Conservation (phyloP, 2,329 filamentous ascomycete genomes). For the Amphichorda felina region DNA sequence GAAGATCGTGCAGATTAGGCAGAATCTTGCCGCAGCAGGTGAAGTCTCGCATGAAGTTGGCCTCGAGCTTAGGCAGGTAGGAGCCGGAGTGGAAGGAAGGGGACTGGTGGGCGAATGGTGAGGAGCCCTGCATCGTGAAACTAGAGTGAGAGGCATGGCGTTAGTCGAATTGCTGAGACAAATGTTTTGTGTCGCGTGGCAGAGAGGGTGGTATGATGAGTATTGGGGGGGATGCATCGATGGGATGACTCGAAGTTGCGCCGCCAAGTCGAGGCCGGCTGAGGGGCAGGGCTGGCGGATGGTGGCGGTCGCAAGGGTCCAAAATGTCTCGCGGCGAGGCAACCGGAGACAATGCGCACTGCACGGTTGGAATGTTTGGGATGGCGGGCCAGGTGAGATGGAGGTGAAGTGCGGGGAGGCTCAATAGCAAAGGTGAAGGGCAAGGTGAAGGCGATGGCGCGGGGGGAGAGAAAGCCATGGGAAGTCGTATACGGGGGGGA, state of each 20-base stretch:
- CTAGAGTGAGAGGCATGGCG: slow-evolving; percentile 29
- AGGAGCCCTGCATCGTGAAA: slow-evolving; percentile 85
- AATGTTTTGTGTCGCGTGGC: too few relatives aligned
- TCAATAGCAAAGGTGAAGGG: neutral
- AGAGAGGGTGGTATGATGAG: too few relatives aligned
- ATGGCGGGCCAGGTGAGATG: neutral
- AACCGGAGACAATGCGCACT: neutral
- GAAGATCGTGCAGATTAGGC: slow-evolving; percentile 82
- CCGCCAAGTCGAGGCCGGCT: too few relatives aligned
- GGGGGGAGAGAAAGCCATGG: slow-evolving; percentile 2
- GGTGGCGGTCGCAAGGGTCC: neutral
- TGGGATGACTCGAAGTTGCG: neutral
- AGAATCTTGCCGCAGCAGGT: slow-evolving; percentile 85
- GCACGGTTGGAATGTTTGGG: neutral
- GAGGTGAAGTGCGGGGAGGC: slow-evolving; percentile 1
- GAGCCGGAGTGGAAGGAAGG: slow-evolving; percentile 94
- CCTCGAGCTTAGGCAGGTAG: slow-evolving; percentile 90
- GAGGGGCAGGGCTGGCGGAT: neutral
- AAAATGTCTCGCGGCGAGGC: slow-evolving; percentile 1
- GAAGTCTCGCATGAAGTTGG: slow-evolving; percentile 96
- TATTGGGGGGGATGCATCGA: too few relatives aligned
- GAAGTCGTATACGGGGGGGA: neutral
- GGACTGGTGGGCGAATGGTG: slow-evolving; percentile 84
- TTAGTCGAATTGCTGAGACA: neutral
- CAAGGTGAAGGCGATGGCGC: neutral